Base-by-base conservation (phyloP, 257 asterid species). In the Jaltomata sinuosa region DNA sequence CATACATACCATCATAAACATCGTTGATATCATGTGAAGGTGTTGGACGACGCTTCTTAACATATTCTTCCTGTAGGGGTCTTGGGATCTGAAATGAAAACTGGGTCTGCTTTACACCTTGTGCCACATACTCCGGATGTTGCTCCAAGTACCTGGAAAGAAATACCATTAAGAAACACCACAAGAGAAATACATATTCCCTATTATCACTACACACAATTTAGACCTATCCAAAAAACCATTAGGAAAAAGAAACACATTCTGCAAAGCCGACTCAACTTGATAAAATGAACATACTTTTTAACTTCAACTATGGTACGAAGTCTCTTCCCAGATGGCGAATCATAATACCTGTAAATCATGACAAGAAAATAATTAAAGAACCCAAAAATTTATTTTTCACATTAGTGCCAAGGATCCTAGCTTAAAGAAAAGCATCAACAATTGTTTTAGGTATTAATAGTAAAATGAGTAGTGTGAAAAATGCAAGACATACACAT, bases 81-180 rank as follows among this genome's bases (percentile, higher is more conserved):
- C 88, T 92, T 59, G 99, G 96, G 76, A 87, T 93, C 87, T 92
- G 94, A 85, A 96, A 94, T 88, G 98, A 96, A 87, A 96, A 93
- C 67, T 84, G 90, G 9, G 91, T 84, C 87, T 87, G 36, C 12
- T 77, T 80, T 61, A 93, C 89, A 11, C 94, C 94, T 76, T 85
- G 86, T 49, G 87, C 88, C 36, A 29, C 53, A 82, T 87, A 90
- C 87, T 90, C 92, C 7, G 95, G 93, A 84, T 92, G 89, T 67
- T 94, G 92, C 52, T 85, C 79, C 88, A 94, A 93, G 91, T 86
- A 90, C 89, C 98, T 96, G 72, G 77, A 83, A 85, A 87, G 67
- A 52, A 50, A 6, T 53, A 84, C 86, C 38, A 84, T 83, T 86
- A 81, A 83, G 49, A 79, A 45, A 82, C 54, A 69, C 38, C 74